phyloP scores from a whole-genome alignment of 2,329 filamentous ascomycete genomes.

The Xylariomycetidae sp. region DNA sequence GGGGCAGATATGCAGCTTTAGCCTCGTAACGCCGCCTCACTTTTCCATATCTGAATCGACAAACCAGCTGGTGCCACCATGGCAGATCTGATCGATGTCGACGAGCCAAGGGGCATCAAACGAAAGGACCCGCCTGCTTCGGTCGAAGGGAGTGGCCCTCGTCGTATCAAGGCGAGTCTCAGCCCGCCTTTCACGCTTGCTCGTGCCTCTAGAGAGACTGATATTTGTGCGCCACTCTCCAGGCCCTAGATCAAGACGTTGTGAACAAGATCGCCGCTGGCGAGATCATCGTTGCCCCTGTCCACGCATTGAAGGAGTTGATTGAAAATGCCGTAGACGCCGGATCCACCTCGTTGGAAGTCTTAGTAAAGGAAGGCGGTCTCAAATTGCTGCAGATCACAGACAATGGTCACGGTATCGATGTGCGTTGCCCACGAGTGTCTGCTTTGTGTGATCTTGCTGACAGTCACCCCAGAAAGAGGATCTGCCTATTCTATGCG shows the following conservation, averaged over 20 bases:
- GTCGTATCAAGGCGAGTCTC: conserved; percentile 43
- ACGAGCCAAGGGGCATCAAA: conserved; percentile 41
- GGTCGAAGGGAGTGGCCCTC: conserved; percentile 26
- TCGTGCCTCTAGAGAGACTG: not conserved
- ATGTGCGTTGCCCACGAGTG: conserved; percentile 50
- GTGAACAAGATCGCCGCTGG: conserved; percentile 98
- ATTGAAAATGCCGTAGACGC: conserved; percentile 98
- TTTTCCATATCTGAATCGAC: conserved; percentile 1
- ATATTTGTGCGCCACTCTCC: not conserved
- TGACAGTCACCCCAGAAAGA: conserved; percentile 60
- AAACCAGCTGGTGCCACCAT: conserved; percentile 11
- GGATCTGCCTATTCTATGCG: conserved; percentile 85
- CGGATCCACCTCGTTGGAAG: conserved; percentile 86
- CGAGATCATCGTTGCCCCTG: conserved; percentile 95
- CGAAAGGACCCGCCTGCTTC: conserved; percentile 41
- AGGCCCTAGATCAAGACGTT: conserved; percentile 87
- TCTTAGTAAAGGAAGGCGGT: conserved; percentile 90
- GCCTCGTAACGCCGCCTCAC: too few species aligned
- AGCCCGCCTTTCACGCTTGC: too few species aligned
- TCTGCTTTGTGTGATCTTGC: conserved; percentile 2
- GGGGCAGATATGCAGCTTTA: too few species aligned
- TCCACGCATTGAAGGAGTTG: conserved; percentile 92
- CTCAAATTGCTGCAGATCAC: conserved; percentile 94
- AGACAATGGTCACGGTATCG: conserved; percentile 93
- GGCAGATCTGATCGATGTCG: conserved; percentile 40